Evolutionary conservation across 202 grass and related monocot genomes (phyloP).

Genomic region (Dendrocalamus latiflorus): DNA sequence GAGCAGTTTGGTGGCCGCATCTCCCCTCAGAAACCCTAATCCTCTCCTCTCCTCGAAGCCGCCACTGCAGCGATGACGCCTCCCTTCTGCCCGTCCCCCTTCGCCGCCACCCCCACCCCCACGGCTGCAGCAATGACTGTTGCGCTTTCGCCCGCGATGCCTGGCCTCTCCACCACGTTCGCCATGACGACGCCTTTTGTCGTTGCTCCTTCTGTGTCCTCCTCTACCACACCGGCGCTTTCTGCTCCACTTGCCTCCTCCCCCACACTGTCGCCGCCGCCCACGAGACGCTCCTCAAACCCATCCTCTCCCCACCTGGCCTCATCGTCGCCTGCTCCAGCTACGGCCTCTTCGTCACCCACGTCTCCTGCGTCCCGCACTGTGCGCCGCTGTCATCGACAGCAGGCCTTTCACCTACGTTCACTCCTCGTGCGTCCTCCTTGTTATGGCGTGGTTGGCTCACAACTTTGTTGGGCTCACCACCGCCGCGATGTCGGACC

Average conservation of each 20-base stretch:
- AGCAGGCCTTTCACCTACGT: not conserved
- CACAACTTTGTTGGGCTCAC: conserved; percentile 54
- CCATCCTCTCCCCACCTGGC: conserved; percentile 14
- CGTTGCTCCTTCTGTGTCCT: conserved; percentile 81
- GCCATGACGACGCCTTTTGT: conserved; percentile 67
- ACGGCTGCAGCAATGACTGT: conserved; percentile 61
- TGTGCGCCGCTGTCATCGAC: conserved; percentile 37
- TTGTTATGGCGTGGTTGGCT: conserved; percentile 55
- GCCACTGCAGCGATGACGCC: conserved; percentile 25
- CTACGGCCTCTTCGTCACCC: conserved; percentile 56
- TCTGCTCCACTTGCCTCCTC: conserved; percentile 68
- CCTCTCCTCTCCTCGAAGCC: not conserved
- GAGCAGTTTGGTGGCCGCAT: conserved; percentile 31
- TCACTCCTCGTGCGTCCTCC: conserved; percentile 21
- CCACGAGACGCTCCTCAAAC: not conserved
- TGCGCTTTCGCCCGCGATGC: conserved; percentile 60
- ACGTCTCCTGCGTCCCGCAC: conserved; percentile 53
- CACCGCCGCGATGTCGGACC: too few relatives aligned
- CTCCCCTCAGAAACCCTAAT: conserved; percentile 43
- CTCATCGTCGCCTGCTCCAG: conserved; percentile 40
- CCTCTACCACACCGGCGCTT: conserved; percentile 48
- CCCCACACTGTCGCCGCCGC: not conserved
- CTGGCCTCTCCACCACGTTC: conserved; percentile 90
- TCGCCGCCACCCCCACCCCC: not conserved
- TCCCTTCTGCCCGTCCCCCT: not conserved